Conservation (phyloP, 2,329 filamentous ascomycete species). For the Paecilomyces dactylethromorphus region DNA sequence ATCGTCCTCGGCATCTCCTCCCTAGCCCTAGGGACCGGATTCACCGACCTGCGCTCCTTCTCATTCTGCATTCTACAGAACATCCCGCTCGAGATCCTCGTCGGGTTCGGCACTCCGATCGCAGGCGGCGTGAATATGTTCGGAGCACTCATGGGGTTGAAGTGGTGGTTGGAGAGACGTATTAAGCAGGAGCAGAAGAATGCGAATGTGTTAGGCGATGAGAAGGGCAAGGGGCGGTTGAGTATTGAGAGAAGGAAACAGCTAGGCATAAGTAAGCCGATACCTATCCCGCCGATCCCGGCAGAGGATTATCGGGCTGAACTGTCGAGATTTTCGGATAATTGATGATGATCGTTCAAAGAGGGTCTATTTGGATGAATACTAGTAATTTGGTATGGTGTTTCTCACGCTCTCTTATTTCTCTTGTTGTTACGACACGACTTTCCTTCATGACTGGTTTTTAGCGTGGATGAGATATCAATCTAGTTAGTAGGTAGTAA, state of each 20-base stretch:
- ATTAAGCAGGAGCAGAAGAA: not conserved
- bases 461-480: not conserved
- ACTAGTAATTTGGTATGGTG: not conserved
- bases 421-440: not conserved
- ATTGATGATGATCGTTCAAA: not conserved
- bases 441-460: not conserved
- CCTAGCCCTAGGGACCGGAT: not conserved
- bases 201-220: not conserved
- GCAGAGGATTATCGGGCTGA: not conserved
- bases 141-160: not conserved
- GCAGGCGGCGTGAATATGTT: not conserved
- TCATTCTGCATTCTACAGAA: not conserved
- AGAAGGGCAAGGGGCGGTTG: not conserved
- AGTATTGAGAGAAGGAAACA: not conserved
- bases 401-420: not conserved
- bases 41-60: not conserved
- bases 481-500: not conserved
- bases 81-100: not conserved
- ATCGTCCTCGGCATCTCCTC: not conserved
- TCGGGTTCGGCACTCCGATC: not conserved
- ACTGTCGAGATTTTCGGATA: not conserved
- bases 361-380: too few species aligned
- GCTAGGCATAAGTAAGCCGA: not conserved
- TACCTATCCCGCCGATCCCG: not conserved
- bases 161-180: not conserved